Evolutionary conservation across 2,329 filamentous ascomycete species (phyloP), one percentile per base, ranked within the genome.

Genomic region (Plectosphaerella plurivora): DNA sequence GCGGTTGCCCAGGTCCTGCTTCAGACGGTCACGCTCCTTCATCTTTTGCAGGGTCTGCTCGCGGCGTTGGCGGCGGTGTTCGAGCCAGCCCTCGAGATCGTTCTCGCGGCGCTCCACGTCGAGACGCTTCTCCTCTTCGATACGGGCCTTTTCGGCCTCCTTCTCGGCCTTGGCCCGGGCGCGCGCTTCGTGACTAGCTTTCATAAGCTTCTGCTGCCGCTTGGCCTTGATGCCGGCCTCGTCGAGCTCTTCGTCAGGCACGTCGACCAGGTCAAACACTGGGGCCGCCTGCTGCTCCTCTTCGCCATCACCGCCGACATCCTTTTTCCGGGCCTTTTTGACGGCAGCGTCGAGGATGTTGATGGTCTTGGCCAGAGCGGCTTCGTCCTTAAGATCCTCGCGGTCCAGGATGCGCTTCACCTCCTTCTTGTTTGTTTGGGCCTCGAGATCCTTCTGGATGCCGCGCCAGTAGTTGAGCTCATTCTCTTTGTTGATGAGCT

Each of bases 151-250:
- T 63, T 97, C 94, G 2, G 87, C 87, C 63, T 96, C 92, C 68
- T 97, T 99, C 66, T 99, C 94, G 0, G 88, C 89, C 72, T 97
- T 97, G 36, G 94, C 92, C n/a, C 94, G 85, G 22, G 89, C 89
- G 15, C 94, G 83, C 5, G 94, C 94, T 58, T 97, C 94, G 63
- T 96, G 87, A 61, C 96, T 97, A 2, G 91, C 92, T 69, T 97
- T 99, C 73, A 97, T 84, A 1, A 99, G 78, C 33, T 89, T 84
- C 66, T 99, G 94, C 60, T 95, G 91, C 12, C 91, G 86, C 71
- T 99, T 99, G 63, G 93, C 85, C 69, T 97, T 97, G 54, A 97
- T 66, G 15, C 86, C 86, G 6, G 92, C 89, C 62, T 99, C 94
- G 61, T 97, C 93, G 0, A 99, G 82, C 63, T 97, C 82, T 53